These are phyloP conservation scores for Cucurbita maxima DNA, from an alignment of 306 rosid species.

Conservation along the genomic window DNA sequence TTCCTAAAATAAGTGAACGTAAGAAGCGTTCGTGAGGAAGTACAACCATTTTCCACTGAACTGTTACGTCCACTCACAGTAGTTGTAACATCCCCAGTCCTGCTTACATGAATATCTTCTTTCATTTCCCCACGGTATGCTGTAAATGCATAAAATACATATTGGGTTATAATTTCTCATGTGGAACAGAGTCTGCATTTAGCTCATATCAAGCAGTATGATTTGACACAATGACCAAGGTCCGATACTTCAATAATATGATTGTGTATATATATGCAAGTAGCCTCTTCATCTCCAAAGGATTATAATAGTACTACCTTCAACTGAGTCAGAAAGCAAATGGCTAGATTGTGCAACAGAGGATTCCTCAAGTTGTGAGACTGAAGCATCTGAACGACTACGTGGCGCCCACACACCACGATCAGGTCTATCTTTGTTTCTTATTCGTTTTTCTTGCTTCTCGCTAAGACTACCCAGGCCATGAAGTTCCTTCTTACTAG, in stretches of 20 bases:
- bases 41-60: conserved; percentile 41
- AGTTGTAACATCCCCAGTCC: conserved; percentile 32
- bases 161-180: conserved; percentile 7
- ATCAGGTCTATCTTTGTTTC: conserved; percentile 95
- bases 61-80: conserved; percentile 37
- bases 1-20: background rate
- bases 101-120: conserved; percentile 35
- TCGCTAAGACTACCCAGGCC: conserved; percentile 34
- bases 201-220: conserved; percentile 1
- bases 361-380: conserved; percentile 35
- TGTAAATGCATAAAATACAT: conserved; percentile 13
- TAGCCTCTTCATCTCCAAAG: background rate
- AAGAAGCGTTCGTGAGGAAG: background rate
- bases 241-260: background rate
- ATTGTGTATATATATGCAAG: background rate
- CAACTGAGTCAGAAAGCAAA: conserved; percentile 36
- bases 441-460: conserved; percentile 67
- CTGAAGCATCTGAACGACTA: conserved; percentile 56
- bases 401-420: conserved; percentile 98
- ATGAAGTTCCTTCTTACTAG: conserved; percentile 40
- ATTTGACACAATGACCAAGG: background rate
- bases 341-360: conserved; percentile 25
- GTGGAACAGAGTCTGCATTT: background rate
- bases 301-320: conserved; percentile 30
- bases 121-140: conserved; percentile 24